Base-by-base conservation (phyloP, 345 rosid genomes). In the Rhodamnia rubescens region DNA sequence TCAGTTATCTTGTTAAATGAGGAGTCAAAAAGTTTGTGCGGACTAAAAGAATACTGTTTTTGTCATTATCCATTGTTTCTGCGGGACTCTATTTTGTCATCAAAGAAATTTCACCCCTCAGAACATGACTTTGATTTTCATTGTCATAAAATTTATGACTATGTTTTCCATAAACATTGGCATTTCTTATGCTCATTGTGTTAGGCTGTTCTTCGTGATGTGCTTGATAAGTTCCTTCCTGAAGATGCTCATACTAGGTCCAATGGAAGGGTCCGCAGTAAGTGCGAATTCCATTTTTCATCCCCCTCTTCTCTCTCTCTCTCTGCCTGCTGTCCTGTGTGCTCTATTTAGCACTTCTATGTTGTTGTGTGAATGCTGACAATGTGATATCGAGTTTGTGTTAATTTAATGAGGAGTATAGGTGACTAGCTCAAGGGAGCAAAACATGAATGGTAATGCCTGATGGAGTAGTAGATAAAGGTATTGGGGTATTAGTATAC, bases 191-290 rank as follows among this genome's bases (percentile, higher is more conserved):
- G 24, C 44, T 80, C 55, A 8, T 51, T 29, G 53, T 26, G 22
- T 58, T 85, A 96, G 99, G 98, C 96, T 86, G 93, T 97, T 85
- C 98, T 96, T 21, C 92, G 93, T 86, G 95, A 93, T 15, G 89
- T 94, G 75, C 93, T 97, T 85, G 91, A 93, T 53, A 90, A 88
- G 84, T 92, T 93, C 87, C 93, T 96, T 55, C 99, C 99, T 16
- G 94, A 92, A 87, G 98, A 97, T 92, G 91, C 86, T 86, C 99
- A 96, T 88, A 92, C 90, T 50, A 91, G 94, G 89, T 93, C 92
- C 87, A 97, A 88, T 69, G 98, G 99, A 84, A 95, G 98, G 91
- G 93, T 96, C 91, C 98, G 98, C 55, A 94, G 99, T 97, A 84
- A 90, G 95, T 53, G 83, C 80, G 51, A 85, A 83, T 81, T 85